Evolutionary conservation across 106 monocot species (phyloP).

Genomic region (Allium sativum): DNA sequence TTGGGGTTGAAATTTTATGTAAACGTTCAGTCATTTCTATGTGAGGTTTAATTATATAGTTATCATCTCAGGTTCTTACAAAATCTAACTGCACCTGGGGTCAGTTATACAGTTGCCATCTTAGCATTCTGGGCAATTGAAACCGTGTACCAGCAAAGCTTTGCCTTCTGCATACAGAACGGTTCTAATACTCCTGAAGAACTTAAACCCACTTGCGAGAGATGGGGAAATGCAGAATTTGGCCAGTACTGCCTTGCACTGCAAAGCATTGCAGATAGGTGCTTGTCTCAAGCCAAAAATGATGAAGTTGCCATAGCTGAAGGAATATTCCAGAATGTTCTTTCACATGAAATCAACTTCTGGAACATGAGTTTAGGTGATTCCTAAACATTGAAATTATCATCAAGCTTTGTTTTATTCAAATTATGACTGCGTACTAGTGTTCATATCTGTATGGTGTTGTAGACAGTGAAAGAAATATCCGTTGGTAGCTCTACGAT

Average conservation of each 20-base stretch:
- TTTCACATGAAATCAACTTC: slow-evolving; percentile 60
- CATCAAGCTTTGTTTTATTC: no score
- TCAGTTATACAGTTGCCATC: slow-evolving; percentile 45
- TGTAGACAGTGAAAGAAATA: slow-evolving; percentile 1
- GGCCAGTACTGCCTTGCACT: slow-evolving; percentile 47
- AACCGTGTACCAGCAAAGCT: slow-evolving; percentile 77
- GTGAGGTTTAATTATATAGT: background rate
- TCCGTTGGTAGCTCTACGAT: background rate
- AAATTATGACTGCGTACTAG: background rate
- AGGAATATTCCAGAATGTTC: slow-evolving; percentile 42
- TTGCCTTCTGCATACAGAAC: slow-evolving; percentile 51
- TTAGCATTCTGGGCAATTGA: slow-evolving; percentile 84
- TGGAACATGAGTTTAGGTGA: slow-evolving; percentile 79
- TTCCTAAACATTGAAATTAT: background rate
- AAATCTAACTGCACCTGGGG: slow-evolving; percentile 33
- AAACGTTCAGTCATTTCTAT: background rate
- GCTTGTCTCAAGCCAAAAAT: slow-evolving; percentile 38
- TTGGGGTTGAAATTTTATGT: no score
- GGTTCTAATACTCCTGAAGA: slow-evolving; percentile 50
- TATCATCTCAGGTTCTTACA: slow-evolving; percentile 41
- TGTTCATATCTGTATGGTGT: background rate
- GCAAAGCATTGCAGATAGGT: slow-evolving; percentile 49
- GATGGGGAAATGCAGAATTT: slow-evolving; percentile 76
- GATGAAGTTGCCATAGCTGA: slow-evolving; percentile 45
- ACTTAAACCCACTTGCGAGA: slow-evolving; percentile 58